phyloP scores from a whole-genome alignment of 768 basidiomycete species.

The Cystobasidium tubakii region DNA sequence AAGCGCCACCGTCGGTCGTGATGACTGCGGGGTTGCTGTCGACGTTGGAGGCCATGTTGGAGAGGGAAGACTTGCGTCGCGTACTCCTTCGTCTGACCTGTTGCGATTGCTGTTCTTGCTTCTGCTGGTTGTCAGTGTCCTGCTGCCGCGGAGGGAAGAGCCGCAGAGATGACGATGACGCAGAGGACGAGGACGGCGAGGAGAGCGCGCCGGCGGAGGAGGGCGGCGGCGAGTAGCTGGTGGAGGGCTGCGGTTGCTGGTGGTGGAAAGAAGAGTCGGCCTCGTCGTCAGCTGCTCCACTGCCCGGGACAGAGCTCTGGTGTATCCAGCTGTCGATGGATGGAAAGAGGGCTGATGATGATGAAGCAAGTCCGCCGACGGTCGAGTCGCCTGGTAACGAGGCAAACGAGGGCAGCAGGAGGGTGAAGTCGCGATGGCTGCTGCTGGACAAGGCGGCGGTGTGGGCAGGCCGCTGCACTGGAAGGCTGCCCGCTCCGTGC shows the following conservation, averaged over 20 bases:
- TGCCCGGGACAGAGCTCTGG: neutral
- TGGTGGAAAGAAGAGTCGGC: neutral
- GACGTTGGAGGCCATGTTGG: neutral
- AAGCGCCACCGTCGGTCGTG: neutral
- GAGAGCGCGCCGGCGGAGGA: neutral
- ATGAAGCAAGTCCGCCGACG: neutral
- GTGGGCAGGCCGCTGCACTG: neutral
- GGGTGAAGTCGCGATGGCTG: neutral
- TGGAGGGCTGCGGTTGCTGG: neutral
- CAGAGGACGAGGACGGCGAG: neutral
- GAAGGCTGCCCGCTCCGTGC: neutral
- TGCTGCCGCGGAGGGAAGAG: neutral
- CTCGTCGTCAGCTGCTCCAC: neutral
- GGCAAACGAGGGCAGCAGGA: neutral
- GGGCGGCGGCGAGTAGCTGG: neutral
- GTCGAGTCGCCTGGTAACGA: neutral
- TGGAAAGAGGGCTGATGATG: neutral
- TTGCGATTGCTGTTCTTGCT: neutral
- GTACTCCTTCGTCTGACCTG: neutral
- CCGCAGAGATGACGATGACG: slow-evolving; percentile 5
- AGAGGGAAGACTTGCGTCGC: neutral
- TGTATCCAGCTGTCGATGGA: slow-evolving; percentile 7
- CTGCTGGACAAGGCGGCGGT: neutral
- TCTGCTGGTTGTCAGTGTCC: neutral
- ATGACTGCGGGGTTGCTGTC: slow-evolving; percentile 2